A percentile compares a stretch with the other conserved stretches of the same genome.
Conservation (phyloP, 2,329 filamentous ascomycete species). For the Aureobasidium lini region DNA sequence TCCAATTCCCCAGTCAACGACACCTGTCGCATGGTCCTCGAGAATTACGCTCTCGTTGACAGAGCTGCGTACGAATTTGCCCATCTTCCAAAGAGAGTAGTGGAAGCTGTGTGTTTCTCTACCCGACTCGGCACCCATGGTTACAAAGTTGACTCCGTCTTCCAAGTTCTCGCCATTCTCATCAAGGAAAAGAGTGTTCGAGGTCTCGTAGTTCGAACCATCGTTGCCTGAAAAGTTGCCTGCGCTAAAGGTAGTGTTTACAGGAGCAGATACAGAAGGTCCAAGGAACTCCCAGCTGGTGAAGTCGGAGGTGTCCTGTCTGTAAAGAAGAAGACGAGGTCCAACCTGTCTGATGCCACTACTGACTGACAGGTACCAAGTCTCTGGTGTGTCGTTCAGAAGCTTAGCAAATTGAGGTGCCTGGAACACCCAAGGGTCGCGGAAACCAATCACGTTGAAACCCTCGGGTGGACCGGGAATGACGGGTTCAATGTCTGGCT, state of each 20-base stretch:
- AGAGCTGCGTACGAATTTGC: background rate
- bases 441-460: slow-evolving; percentile 37
- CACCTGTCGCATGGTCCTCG: slow-evolving; percentile 9
- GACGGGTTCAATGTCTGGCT: slow-evolving; percentile 31
- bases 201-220: slow-evolving; percentile 6
- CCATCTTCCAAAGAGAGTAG: slow-evolving; percentile 8
- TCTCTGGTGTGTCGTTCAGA: slow-evolving; percentile 28
- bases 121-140: slow-evolving; percentile 9
- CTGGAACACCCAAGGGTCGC: slow-evolving; percentile 38
- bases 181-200: slow-evolving; percentile 7
- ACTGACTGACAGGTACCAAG: slow-evolving; percentile 35
- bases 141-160: slow-evolving; percentile 3
- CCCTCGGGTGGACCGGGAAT: slow-evolving; percentile 34
- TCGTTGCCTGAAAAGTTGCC: slow-evolving; percentile 10
- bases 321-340: slow-evolving; percentile 35
- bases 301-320: slow-evolving; percentile 31
- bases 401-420: slow-evolving; percentile 31
- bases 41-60: slow-evolving; percentile 1
- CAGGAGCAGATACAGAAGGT: background rate
- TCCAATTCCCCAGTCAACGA: slow-evolving; percentile 10
- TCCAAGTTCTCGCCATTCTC: background rate
- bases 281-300: slow-evolving; percentile 33
- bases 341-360: slow-evolving; percentile 35
- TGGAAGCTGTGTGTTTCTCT: slow-evolving; percentile 9
- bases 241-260: slow-evolving; percentile 7